phyloP scores from a whole-genome alignment of 345 rosid genomes.

The Pseudoturritis turrita region DNA sequence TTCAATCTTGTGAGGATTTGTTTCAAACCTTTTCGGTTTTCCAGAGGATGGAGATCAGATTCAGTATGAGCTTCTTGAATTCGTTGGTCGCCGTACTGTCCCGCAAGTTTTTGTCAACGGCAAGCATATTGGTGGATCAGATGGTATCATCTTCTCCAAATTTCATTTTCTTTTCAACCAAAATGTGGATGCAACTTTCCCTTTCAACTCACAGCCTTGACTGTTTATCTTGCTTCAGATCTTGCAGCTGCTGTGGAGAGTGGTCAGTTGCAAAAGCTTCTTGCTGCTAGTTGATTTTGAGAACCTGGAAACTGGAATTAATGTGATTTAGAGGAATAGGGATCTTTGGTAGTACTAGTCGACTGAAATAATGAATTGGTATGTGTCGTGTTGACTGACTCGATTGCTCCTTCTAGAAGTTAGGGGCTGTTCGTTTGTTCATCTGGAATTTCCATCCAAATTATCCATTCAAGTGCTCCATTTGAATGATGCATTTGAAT shows the following conservation, averaged over 20 bases:
- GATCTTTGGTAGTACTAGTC: background rate
- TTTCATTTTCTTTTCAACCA: background rate
- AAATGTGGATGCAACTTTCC: background rate
- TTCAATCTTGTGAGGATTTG: background rate
- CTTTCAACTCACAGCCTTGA: background rate
- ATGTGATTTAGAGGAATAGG: background rate
- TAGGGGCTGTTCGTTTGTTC: no score
- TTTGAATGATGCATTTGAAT: no score
- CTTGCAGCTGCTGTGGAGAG: constrained; percentile 38
- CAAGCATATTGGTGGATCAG: constrained; percentile 87
- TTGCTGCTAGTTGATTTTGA: constrained; percentile 23
- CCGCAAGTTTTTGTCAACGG: constrained; percentile 91
- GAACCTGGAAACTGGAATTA: background rate
- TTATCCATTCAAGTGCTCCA: no score
- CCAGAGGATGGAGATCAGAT: constrained; percentile 75
- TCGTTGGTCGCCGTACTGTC: constrained; percentile 73
- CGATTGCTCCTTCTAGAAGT: background rate
- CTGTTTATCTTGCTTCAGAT: constrained; percentile 38
- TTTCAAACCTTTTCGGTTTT: background rate
- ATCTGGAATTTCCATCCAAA: no score
- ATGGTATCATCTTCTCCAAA: constrained; percentile 39
- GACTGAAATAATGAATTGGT: background rate
- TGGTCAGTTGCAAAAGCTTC: constrained; percentile 54
- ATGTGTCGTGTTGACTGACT: background rate
- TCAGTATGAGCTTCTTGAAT: constrained; percentile 65